Percentiles rank a stretch among this genome's conserved stretches.
Conservation (phyloP, 2,329 filamentous ascomycete genomes). For the Cytospora paraplurivora region DNA sequence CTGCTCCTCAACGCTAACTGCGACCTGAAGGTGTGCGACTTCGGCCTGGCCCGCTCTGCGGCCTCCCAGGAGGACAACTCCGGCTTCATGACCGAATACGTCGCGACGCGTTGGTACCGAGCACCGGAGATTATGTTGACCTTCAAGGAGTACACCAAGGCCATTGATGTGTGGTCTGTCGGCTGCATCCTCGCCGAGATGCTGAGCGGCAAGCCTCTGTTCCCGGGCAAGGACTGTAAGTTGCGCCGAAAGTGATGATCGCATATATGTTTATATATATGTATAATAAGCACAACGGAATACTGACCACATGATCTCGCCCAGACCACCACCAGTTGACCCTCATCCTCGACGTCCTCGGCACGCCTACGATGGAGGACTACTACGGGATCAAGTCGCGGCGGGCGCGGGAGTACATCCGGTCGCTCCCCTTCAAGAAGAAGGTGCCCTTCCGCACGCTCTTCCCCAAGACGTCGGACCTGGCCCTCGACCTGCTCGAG, state of each 20-base stretch:
- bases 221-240: constrained; percentile 97
- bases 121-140: constrained; percentile 99
- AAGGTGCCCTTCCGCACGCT: constrained; percentile 97
- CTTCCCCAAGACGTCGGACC: constrained; percentile 98
- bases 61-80: constrained; percentile 98
- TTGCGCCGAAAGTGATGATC: constrained; percentile 32
- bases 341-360: constrained; percentile 93
- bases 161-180: constrained; percentile 98
- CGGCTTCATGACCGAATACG: constrained; percentile 99
- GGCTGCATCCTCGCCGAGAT: constrained; percentile 98
- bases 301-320: constrained; percentile 24
- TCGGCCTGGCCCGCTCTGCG: constrained; percentile 91
- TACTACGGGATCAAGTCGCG: constrained; percentile 99
- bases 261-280: background rate
- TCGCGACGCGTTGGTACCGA: constrained; percentile 98
- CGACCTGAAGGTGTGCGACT: constrained; percentile 98
- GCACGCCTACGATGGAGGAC: constrained; percentile 98
- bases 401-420: constrained; percentile 95
- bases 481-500: constrained; percentile 91
- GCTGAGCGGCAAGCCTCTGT: constrained; percentile 96
- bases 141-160: constrained; percentile 99
- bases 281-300: background rate
- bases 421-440: constrained; percentile 98
- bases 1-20: constrained; percentile 97
- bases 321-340: constrained; percentile 96